Evolutionary conservation across 495 filamentous ascomycete species (phyloP).

Genomic region (Extremus antarcticus): DNA sequence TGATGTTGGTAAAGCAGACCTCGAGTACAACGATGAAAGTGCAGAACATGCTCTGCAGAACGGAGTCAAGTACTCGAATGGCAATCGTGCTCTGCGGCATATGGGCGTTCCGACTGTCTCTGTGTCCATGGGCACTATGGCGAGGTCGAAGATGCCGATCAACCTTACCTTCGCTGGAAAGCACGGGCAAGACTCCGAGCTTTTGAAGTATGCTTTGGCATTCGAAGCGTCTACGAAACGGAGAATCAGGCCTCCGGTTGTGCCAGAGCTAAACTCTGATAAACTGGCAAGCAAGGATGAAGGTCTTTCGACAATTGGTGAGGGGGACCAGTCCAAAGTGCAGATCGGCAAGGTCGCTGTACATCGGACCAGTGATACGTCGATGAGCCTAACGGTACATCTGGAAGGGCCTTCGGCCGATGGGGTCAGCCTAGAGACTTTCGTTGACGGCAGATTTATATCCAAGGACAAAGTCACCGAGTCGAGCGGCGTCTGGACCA

Average conservation of each 20-base stretch:
- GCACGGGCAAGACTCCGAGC: slow-evolving; percentile 23
- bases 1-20: slow-evolving; percentile 26
- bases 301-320: neutral
- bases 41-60: slow-evolving; percentile 22
- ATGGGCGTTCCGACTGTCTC: slow-evolving; percentile 28
- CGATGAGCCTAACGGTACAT: neutral
- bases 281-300: neutral
- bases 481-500: neutral
- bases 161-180: slow-evolving; percentile 28
- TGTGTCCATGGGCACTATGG: slow-evolving; percentile 25
- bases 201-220: slow-evolving; percentile 27
- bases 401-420: neutral
- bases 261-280: slow-evolving; percentile 2
- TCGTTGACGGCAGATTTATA: neutral
- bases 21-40: slow-evolving; percentile 21
- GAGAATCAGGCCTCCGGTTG: slow-evolving; percentile 5
- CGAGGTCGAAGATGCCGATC: slow-evolving; percentile 23
- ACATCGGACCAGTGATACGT: neutral
- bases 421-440: neutral
- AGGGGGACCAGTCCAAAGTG: neutral
- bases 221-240: slow-evolving; percentile 22
- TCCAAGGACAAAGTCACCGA: neutral
- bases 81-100: slow-evolving; percentile 27
- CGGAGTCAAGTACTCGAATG: slow-evolving; percentile 30
- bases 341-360: neutral